These are phyloP conservation scores for Cenchrus fungigraminus DNA, from an alignment of 176 grass and related monocot species.

Conservation along the genomic window DNA sequence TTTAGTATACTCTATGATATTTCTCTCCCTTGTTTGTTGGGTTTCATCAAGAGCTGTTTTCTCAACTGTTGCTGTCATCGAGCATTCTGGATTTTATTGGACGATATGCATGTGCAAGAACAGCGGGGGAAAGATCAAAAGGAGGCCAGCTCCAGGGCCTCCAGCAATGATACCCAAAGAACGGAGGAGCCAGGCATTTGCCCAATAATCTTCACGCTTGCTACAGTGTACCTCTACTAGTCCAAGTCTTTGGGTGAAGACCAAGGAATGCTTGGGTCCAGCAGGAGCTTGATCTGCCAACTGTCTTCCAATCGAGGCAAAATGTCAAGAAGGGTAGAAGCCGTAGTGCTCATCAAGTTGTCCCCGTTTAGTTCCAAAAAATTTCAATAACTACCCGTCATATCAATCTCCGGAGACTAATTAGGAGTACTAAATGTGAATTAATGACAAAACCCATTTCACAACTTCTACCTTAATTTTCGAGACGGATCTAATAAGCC, in stretches of 20 bases:
- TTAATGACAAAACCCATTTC: no score
- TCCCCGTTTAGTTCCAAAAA: no score
- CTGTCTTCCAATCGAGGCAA: neutral
- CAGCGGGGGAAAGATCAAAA: neutral
- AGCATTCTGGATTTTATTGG: slow-evolving; percentile 3
- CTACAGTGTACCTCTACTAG: neutral
- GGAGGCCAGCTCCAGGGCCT: neutral
- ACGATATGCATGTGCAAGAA: neutral
- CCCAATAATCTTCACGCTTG: neutral
- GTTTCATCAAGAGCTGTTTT: neutral
- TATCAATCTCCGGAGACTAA: no score
- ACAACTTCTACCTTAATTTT: no score
- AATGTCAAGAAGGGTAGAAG: neutral
- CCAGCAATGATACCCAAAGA: neutral
- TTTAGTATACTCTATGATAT: neutral
- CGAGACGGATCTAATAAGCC: no score
- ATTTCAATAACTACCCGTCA: no score
- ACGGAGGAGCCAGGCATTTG: neutral
- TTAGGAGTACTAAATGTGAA: no score
- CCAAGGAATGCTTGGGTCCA: neutral
- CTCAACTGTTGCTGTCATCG: neutral
- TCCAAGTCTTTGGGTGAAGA: neutral
- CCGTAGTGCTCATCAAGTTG: neutral
- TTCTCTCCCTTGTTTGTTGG: neutral
- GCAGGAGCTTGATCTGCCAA: neutral